These are phyloP conservation scores for Penicillium sp. DNA, from an alignment of 2,329 filamentous ascomycete genomes.

Conservation along the genomic window DNA sequence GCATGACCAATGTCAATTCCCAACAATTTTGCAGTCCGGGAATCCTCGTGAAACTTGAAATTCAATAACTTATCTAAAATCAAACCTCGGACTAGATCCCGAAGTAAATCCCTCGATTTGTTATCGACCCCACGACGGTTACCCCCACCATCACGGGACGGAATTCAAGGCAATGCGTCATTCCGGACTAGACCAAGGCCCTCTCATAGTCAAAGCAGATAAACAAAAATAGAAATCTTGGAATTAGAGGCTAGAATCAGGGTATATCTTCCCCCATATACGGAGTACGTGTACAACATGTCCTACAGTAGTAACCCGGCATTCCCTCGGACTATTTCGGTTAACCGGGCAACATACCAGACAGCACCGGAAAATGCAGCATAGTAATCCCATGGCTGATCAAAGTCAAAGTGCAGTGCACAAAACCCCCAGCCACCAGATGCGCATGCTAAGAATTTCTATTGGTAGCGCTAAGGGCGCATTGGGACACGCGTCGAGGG, in stretches of 20 bases:
- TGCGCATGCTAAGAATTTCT: background rate
- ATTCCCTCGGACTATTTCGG: background rate
- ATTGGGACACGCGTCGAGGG: conserved; percentile 1
- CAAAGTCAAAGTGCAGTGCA: background rate
- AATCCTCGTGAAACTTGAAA: background rate
- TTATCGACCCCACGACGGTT: background rate
- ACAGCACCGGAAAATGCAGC: background rate
- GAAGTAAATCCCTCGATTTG: background rate
- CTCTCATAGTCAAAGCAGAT: background rate
- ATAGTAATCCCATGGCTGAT: background rate
- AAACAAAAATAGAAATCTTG: background rate
- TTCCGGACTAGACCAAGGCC: background rate
- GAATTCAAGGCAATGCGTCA: background rate
- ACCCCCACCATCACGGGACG: background rate
- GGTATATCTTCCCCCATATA: background rate
- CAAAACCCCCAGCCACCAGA: background rate
- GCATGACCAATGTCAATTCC: background rate
- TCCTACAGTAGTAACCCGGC: background rate
- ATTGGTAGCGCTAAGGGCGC: conserved; percentile 4
- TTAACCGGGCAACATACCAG: background rate
- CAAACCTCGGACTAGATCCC: background rate
- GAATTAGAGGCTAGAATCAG: background rate
- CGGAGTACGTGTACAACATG: background rate
- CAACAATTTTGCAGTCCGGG: background rate
- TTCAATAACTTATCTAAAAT: background rate